Evolutionary conservation across 2,329 filamentous ascomycete species (phyloP).

Genomic region (Botrytis squamosa): DNA sequence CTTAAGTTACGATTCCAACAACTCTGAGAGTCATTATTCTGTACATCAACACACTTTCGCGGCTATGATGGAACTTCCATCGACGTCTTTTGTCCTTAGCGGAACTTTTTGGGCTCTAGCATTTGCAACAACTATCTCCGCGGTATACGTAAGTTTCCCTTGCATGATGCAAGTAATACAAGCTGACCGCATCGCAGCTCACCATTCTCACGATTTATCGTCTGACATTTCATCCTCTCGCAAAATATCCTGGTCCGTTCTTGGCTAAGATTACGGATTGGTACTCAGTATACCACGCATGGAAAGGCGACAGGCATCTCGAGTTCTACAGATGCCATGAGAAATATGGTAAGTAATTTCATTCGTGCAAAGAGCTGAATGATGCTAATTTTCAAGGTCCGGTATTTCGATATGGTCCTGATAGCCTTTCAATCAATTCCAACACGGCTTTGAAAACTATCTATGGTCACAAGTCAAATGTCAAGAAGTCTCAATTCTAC

Average conservation of each 20-base stretch:
- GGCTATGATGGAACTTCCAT: neutral
- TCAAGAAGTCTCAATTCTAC: slow-evolving; percentile 70
- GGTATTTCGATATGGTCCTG: slow-evolving; percentile 73
- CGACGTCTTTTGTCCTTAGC: neutral
- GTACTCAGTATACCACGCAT: slow-evolving; percentile 40
- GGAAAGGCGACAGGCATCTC: slow-evolving; percentile 41
- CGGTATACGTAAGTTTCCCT: slow-evolving; percentile 19
- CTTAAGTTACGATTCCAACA: neutral
- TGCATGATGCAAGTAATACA: neutral
- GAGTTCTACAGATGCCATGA: slow-evolving; percentile 41
- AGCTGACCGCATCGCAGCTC: slow-evolving; percentile 15
- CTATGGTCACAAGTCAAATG: slow-evolving; percentile 62
- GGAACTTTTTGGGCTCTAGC: neutral
- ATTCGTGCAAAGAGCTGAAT: no score
- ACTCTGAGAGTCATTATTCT: neutral
- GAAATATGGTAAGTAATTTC: slow-evolving; percentile 39
- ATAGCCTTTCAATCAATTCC: slow-evolving; percentile 75
- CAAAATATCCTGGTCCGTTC: slow-evolving; percentile 42
- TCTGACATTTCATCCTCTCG: slow-evolving; percentile 38
- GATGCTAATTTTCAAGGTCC: slow-evolving; percentile 46
- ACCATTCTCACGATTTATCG: slow-evolving; percentile 43
- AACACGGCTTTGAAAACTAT: slow-evolving; percentile 65
- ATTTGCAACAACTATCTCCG: neutral
- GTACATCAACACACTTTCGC: neutral
- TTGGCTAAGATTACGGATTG: slow-evolving; percentile 39